Evolutionary conservation across 2,329 filamentous ascomycete species (phyloP).

Genomic region (Fonsecaea nubica): DNA sequence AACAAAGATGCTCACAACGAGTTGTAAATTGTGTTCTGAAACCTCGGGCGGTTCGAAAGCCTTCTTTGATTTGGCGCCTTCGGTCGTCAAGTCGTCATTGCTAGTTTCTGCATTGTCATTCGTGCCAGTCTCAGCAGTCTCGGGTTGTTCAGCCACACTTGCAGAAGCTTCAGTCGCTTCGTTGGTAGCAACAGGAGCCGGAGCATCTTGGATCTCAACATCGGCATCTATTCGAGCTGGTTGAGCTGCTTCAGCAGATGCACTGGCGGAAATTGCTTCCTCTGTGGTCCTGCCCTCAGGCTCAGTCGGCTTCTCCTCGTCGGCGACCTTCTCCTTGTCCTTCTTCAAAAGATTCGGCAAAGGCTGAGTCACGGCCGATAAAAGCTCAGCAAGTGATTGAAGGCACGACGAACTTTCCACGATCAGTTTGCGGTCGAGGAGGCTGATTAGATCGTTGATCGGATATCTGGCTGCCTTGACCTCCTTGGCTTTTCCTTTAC

Average conservation of each 20-base stretch:
- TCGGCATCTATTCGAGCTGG: conserved; percentile 43
- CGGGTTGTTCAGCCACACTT: conserved; percentile 35
- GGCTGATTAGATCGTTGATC: conserved; percentile 84
- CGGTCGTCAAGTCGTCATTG: conserved; percentile 43
- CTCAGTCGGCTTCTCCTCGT: conserved; percentile 40
- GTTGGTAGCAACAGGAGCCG: conserved; percentile 37
- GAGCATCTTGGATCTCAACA: conserved; percentile 35
- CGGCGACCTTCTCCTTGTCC: conserved; percentile 63
- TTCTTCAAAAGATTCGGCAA: conserved; percentile 81
- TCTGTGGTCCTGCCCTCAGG: conserved; percentile 40
- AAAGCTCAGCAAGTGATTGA: conserved; percentile 85
- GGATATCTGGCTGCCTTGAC: conserved; percentile 84
- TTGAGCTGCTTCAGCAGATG: conserved; percentile 47
- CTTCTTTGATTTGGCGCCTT: conserved; percentile 62
- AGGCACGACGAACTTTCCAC: conserved; percentile 98
- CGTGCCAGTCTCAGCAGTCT: conserved; percentile 40
- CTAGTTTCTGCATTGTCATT: conserved; percentile 39
- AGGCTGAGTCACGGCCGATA: conserved; percentile 87
- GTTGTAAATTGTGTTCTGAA: conserved; percentile 83
- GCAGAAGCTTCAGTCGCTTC: conserved; percentile 10
- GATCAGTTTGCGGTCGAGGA: conserved; percentile 91
- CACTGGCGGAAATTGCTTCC: conserved; percentile 44
- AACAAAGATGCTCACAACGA: conserved; percentile 96
- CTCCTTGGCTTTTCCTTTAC: conserved; percentile 89
- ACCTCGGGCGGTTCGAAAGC: conserved; percentile 80